phyloP scores from a whole-genome alignment of 192 early-diverging fungal genomes.

The Backusella macrospora region DNA sequence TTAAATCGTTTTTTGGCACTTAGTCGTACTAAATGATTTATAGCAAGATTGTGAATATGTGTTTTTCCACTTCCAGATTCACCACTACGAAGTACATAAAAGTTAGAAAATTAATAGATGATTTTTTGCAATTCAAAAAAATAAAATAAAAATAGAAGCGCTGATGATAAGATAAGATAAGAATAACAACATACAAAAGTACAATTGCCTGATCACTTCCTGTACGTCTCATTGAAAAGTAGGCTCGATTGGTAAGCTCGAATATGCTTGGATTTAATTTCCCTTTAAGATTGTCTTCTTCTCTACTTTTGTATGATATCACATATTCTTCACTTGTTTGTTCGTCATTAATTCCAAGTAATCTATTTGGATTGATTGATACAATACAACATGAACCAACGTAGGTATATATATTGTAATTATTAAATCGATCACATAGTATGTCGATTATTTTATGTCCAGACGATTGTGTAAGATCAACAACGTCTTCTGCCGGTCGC shows the following conservation, averaged over 20 bases:
- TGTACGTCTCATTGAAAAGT: constrained; percentile 69
- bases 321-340: constrained; percentile 55
- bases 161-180: not conserved
- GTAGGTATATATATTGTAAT: constrained; percentile 55
- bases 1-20: constrained; percentile 74
- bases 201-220: constrained; percentile 74
- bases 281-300: constrained; percentile 38
- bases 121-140: too few species aligned
- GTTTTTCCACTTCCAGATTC: constrained; percentile 87
- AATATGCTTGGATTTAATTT: constrained; percentile 63
- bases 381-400: constrained; percentile 52
- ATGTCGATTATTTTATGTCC: not conserved
- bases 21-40: constrained; percentile 75
- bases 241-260: constrained; percentile 67
- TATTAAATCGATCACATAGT: constrained; percentile 53
- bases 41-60: constrained; percentile 63
- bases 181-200: constrained; percentile 48
- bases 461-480: not conserved
- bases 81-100: constrained; percentile 57
- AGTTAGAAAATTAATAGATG: not conserved
- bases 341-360: constrained; percentile 47
- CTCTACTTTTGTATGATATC: constrained; percentile 49
- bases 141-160: too few species aligned
- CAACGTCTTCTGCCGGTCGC: not conserved
- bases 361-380: constrained; percentile 53